Conservation (phyloP, 2,329 filamentous ascomycete species). For the Aureobasidium sp. region DNA sequence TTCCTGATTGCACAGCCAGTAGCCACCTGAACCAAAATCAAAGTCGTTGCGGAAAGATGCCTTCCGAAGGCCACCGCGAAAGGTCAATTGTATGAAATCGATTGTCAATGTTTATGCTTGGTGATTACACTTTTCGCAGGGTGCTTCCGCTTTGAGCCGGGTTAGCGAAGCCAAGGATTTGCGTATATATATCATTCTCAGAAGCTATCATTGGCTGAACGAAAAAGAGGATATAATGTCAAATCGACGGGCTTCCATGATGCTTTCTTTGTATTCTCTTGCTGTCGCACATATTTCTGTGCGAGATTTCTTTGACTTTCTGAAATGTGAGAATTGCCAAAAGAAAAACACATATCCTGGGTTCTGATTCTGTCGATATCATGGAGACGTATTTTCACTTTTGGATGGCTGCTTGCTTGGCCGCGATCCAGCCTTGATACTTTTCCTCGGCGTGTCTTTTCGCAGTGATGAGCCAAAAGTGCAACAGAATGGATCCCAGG, state of each 20-base stretch:
- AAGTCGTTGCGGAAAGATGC: too few relatives aligned
- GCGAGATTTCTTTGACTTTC: neutral
- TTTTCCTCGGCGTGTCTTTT: neutral
- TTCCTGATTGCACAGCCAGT: too few relatives aligned
- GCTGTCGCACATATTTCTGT: neutral
- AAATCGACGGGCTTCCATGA: neutral
- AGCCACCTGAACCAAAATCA: too few relatives aligned
- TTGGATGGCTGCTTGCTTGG: conserved; percentile 1
- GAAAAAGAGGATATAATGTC: neutral
- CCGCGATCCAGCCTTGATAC: conserved; percentile 5
- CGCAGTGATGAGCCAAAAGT: conserved; percentile 9
- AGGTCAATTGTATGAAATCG: neutral
- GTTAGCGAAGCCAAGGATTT: neutral
- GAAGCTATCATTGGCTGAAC: neutral
- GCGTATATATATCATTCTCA: neutral
- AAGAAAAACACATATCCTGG: too few relatives aligned
- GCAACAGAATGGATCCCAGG: conserved; percentile 6
- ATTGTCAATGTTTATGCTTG: neutral
- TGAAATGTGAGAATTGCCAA: too few relatives aligned
- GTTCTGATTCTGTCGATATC: too few relatives aligned
- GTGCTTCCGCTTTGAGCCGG: neutral
- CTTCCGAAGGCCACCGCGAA: too few relatives aligned
- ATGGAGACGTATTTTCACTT: too few relatives aligned
- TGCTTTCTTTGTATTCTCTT: neutral
- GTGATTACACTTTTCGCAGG: neutral